Conservation (phyloP, 345 rosid species). For the Clarkia xantiana region DNA sequence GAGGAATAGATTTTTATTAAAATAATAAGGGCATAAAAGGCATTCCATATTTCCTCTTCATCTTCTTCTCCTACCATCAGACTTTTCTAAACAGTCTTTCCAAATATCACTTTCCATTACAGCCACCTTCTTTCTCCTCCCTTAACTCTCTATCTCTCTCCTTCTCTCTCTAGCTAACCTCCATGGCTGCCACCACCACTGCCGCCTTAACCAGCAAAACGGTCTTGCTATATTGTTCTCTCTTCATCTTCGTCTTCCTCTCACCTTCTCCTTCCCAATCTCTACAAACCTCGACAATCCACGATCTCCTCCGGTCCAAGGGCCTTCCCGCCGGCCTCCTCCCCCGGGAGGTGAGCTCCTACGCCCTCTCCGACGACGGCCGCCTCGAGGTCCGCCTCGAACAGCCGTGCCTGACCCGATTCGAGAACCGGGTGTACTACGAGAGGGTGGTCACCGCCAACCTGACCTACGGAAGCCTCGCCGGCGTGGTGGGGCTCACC, state of each 20-base stretch:
- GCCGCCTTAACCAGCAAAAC: background rate
- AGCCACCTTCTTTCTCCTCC: constrained; percentile 7
- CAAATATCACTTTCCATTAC: constrained; percentile 5
- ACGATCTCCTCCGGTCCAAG: constrained; percentile 59
- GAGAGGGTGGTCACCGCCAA: constrained; percentile 67
- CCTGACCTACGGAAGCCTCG: constrained; percentile 59
- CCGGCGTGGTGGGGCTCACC: constrained; percentile 57
- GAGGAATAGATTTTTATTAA: too few species aligned
- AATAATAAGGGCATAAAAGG: too few species aligned
- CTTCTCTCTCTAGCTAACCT: constrained; percentile 7
- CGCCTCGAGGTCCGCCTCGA: constrained; percentile 57
- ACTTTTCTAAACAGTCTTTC: constrained; percentile 14
- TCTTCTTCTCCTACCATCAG: background rate
- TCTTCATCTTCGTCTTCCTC: too few species aligned
- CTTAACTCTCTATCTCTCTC: constrained; percentile 6
- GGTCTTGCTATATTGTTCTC: too few species aligned
- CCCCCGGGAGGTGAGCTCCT: constrained; percentile 68
- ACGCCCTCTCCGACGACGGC: constrained; percentile 40
- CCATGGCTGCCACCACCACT: background rate
- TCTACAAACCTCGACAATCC: constrained; percentile 26
- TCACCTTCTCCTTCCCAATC: constrained; percentile 2
- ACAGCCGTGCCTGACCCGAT: constrained; percentile 62
- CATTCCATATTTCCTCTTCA: constrained; percentile 13
- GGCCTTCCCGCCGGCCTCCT: constrained; percentile 79
- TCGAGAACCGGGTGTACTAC: constrained; percentile 50